These are phyloP conservation scores for Ogataea naganishii DNA, from an alignment of 805 yeast genomes.

Conservation along the genomic window DNA sequence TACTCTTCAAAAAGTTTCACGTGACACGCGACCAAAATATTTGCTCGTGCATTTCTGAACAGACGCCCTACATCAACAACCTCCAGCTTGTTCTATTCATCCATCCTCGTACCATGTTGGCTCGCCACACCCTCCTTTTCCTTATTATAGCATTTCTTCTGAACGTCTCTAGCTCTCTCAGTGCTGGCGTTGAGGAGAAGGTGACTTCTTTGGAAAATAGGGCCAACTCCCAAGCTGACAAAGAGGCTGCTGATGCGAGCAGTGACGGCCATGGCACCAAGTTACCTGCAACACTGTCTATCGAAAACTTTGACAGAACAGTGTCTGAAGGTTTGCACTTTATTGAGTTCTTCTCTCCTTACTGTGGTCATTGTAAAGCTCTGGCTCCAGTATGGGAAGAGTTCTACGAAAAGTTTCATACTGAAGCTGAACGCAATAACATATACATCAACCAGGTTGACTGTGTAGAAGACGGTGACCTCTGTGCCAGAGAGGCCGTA, in stretches of 20 bases:
- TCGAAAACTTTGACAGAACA: constrained; percentile 39
- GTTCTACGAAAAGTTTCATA: constrained; percentile 43
- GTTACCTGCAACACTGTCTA: constrained; percentile 44
- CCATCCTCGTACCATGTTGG: too few relatives aligned
- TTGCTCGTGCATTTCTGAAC: too few relatives aligned
- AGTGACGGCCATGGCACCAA: too few relatives aligned
- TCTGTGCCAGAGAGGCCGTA: constrained; percentile 64
- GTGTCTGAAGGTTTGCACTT: constrained; percentile 53
- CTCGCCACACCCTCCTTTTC: too few relatives aligned
- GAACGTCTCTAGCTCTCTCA: background rate
- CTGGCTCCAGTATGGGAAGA: constrained; percentile 80
- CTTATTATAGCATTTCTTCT: background rate
- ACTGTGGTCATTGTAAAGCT: constrained; percentile 72
- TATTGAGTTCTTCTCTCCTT: constrained; percentile 87
- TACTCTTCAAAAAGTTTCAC: too few relatives aligned
- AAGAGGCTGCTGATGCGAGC: constrained; percentile 1
- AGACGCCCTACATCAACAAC: too few relatives aligned
- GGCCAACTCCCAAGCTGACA: constrained; percentile 4
- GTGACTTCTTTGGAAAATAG: too few relatives aligned
- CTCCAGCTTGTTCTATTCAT: too few relatives aligned
- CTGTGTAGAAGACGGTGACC: constrained; percentile 80
- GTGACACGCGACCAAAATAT: too few relatives aligned
- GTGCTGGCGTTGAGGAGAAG: too few relatives aligned
- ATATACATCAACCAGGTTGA: constrained; percentile 69
- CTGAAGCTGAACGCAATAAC: constrained; percentile 36